Evolutionary conservation across 225 moss, liverwort and hornwort genomes (phyloP), one percentile per base, ranked within the genome.

Genomic region (Lunularia cruciata): DNA sequence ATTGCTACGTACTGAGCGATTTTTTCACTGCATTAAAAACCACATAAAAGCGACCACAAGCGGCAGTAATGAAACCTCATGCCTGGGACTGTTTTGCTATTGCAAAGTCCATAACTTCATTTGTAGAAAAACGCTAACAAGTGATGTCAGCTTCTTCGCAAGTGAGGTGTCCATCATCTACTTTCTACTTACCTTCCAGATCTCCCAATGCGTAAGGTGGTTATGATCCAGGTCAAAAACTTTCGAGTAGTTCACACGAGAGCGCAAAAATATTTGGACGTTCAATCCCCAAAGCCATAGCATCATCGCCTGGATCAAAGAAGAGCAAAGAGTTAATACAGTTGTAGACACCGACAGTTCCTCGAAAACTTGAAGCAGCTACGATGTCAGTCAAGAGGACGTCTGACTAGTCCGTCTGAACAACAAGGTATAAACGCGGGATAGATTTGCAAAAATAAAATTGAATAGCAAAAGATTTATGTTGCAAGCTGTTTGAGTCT

Each of bases 241-340:
- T 73, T 86, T 90, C 25, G 83, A 68, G 78, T 90, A 95, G 59
- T 84, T 87, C 58, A 95, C 77, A 32, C 95, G 88, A 60, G 81
- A 84, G 40, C 85, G 81, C 72, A 90, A 67, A 77, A 95, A 95
- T 34, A 84, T 88, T 57, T 82, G 87, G 34, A 92, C 81, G 70
- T 95, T 92, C 72, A 88, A 70, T 68, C 95, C 95, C 95, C 95
- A 95, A 46, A 95, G 81, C 90, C 92, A 95, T 71, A 95, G 48
- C 95, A 95, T 95, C 79, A 87, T 81, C 66, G 92, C 88, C 95
- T 95, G 92, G 72, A 87, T 49, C 33, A 27, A 28, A 40, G 63
- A n/a, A 40, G 10, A 63, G 23, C 20, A 40, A 63, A 4, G 58
- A 23, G 4, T n/a, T n/a, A 52, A 23, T 52, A 7, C 3, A 7